Evolutionary conservation across 2,329 filamentous ascomycete species (phyloP).

Genomic region (Pseudocercospora fuligena): DNA sequence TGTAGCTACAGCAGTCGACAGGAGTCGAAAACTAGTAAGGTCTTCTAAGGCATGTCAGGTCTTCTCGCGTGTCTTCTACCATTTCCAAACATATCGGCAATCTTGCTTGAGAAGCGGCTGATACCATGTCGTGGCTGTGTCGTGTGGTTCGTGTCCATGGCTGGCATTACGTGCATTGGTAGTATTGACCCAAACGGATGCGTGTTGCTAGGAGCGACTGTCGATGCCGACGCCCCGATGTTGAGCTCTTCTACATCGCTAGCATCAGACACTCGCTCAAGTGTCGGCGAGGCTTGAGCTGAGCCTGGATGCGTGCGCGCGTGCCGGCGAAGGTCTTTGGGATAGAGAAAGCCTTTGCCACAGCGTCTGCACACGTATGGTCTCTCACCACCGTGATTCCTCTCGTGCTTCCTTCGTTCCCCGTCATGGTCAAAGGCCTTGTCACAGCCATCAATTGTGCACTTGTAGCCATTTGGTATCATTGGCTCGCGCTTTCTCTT

Average conservation of each 20-base stretch:
- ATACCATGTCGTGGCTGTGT: background rate
- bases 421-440: slow-evolving; percentile 21
- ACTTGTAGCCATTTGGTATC: slow-evolving; percentile 18
- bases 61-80: background rate
- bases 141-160: background rate
- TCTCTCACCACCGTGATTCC: slow-evolving; percentile 15
- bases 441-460: slow-evolving; percentile 10
- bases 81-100: background rate
- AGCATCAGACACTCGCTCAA: slow-evolving; percentile 1
- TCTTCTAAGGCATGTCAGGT: background rate
- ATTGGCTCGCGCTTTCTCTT: slow-evolving; percentile 20
- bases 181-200: background rate
- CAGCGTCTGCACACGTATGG: slow-evolving; percentile 15
- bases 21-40: background rate
- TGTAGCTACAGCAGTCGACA: background rate
- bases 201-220: background rate
- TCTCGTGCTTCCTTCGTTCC: slow-evolving; percentile 21
- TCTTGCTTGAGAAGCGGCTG: background rate
- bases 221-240: background rate
- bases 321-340: slow-evolving; percentile 20
- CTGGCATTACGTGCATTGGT: background rate
- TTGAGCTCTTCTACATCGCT: slow-evolving; percentile 12
- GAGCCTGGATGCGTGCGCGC: slow-evolving; percentile 18
- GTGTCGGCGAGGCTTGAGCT: slow-evolving; percentile 15
- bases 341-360: slow-evolving; percentile 22